phyloP scores from a whole-genome alignment of 306 rosid genomes.

The Ceratonia siliqua region DNA sequence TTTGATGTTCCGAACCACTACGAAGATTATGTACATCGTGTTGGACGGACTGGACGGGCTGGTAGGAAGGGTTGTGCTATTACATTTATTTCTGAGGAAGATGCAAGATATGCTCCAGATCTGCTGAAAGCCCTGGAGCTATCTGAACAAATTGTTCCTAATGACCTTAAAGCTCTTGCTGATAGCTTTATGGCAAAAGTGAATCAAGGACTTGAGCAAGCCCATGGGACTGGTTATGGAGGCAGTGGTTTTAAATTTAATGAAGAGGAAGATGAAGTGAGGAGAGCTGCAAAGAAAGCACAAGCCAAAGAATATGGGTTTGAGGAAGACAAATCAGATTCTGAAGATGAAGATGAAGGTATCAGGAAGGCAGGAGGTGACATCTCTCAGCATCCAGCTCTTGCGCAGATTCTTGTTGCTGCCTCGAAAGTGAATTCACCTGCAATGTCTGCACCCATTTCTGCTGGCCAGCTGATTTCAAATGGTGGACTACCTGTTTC shows the following conservation, averaged over 20 bases:
- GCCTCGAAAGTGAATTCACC: constrained; percentile 65
- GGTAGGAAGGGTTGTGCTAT: constrained; percentile 93
- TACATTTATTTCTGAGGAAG: constrained; percentile 87
- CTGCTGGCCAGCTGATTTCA: constrained; percentile 62
- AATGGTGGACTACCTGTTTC: constrained; percentile 67
- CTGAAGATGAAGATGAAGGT: constrained; percentile 92
- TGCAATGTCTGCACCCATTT: constrained; percentile 52
- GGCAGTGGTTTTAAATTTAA: constrained; percentile 96
- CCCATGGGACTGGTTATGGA: constrained; percentile 97
- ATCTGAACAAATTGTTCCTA: constrained; percentile 90
- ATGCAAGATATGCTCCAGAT: constrained; percentile 88
- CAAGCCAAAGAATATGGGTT: constrained; percentile 96
- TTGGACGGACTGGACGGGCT: constrained; percentile 96
- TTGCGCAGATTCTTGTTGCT: constrained; percentile 76
- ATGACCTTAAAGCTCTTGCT: constrained; percentile 83
- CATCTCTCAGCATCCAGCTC: constrained; percentile 79
- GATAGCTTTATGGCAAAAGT: constrained; percentile 77
- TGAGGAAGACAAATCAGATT: constrained; percentile 95
- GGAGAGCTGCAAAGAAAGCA: constrained; percentile 97
- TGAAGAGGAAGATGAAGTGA: constrained; percentile 94
- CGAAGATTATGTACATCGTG: constrained; percentile 96
- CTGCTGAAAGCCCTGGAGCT: constrained; percentile 85
- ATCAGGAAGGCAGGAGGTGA: constrained; percentile 87
- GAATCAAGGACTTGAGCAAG: constrained; percentile 82
- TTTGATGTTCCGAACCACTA: constrained; percentile 93